These are phyloP conservation scores for Glycine latifolia DNA, from an alignment of 306 rosid species.

Conservation along the genomic window DNA sequence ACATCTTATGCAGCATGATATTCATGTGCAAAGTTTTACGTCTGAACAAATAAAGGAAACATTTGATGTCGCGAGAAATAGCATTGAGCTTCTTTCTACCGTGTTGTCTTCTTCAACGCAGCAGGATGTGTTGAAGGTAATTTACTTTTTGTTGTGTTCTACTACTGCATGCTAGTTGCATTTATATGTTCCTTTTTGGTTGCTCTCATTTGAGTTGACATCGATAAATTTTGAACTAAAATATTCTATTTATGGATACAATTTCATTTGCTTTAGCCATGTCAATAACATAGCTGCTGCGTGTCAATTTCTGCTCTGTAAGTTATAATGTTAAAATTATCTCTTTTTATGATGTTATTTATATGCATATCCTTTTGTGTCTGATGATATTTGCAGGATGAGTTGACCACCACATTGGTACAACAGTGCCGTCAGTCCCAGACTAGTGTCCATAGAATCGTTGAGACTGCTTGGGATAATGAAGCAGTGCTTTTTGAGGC, in stretches of 20 bases:
- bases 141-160: neutral
- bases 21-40: conserved; percentile 57
- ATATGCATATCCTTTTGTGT: neutral
- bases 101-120: conserved; percentile 79
- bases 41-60: conserved; percentile 78
- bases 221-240: neutral
- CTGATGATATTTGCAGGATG: conserved; percentile 66
- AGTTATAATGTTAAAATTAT: neutral
- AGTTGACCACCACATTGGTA: conserved; percentile 72
- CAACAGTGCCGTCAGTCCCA: conserved; percentile 76
- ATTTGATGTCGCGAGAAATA: conserved; percentile 85
- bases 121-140: conserved; percentile 72
- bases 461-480: conserved; percentile 73
- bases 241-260: neutral
- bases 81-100: conserved; percentile 74
- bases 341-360: no score
- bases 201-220: neutral
- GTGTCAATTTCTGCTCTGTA: neutral
- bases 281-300: neutral
- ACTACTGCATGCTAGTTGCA: neutral
- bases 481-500: conserved; percentile 90
- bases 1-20: conserved; percentile 54
- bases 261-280: neutral
- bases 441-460: conserved; percentile 61
- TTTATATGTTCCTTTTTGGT: neutral